Percentiles rank a stretch among this genome's conserved stretches.
Evolutionary conservation across 805 yeast genomes (phyloP).

Genomic region (Spathaspora boniae): DNA sequence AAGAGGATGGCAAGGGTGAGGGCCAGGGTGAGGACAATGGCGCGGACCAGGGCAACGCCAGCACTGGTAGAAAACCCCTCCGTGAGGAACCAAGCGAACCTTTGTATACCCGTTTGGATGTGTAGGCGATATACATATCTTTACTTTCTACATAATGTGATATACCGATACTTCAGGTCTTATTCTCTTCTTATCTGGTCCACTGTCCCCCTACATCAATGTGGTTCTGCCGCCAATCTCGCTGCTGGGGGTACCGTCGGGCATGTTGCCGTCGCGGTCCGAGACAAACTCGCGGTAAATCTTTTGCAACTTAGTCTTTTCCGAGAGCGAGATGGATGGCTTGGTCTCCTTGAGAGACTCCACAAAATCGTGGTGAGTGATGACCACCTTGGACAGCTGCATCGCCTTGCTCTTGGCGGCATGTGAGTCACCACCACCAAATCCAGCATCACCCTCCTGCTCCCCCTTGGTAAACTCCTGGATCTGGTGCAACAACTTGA

Average conservation of each 20-base stretch:
- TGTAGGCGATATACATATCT: conserved; percentile 2
- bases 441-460: conserved; percentile 11
- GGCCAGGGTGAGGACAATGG: conserved; percentile 5
- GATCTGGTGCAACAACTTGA: conserved; percentile 40
- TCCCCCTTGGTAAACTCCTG: conserved; percentile 28
- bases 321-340: conserved; percentile 81
- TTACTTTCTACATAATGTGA: too few species aligned
- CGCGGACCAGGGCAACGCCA: conserved; percentile 26
- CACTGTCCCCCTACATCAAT: conserved; percentile 55
- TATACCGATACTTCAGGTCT: too few species aligned
- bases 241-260: conserved; percentile 73
- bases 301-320: conserved; percentile 53
- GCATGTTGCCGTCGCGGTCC: conserved; percentile 84
- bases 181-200: not conserved
- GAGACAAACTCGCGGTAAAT: conserved; percentile 73
- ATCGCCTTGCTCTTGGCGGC: too few species aligned
- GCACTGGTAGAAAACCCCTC: not conserved
- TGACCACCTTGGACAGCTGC: conserved; percentile 34
- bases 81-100: not conserved
- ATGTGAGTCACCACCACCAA: too few species aligned
- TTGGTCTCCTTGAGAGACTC: conserved; percentile 72
- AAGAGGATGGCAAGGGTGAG: conserved; percentile 15
- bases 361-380: conserved; percentile 53
- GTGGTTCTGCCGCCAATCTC: conserved; percentile 86
- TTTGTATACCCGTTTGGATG: not conserved